A percentile compares a stretch with the other conserved stretches of the same genome.
These are phyloP conservation scores for Sarcomyxa edulis DNA, from an alignment of 768 basidiomycete species.

Conservation along the genomic window DNA sequence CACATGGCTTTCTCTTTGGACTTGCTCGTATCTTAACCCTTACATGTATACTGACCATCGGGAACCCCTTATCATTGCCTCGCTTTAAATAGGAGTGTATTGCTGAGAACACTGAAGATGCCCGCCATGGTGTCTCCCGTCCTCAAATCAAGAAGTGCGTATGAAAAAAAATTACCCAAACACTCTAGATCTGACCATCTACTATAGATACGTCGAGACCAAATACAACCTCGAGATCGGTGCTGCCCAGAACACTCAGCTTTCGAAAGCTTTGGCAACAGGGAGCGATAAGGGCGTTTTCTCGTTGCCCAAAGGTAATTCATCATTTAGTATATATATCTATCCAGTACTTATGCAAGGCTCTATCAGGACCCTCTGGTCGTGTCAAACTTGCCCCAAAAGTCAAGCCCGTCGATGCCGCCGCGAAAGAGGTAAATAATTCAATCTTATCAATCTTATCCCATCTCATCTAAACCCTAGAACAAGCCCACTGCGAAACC, in stretches of 20 bases:
- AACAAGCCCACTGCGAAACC: slow-evolving; percentile 36
- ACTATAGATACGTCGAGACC: slow-evolving; percentile 70
- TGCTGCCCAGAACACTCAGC: slow-evolving; percentile 70
- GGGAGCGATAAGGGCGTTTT: slow-evolving; percentile 84
- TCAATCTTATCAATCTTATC: neutral
- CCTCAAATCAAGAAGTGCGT: slow-evolving; percentile 91
- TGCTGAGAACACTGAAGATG: slow-evolving; percentile 63
- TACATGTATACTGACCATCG: too few species aligned
- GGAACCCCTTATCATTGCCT: slow-evolving; percentile 7
- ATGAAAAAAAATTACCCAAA: neutral
- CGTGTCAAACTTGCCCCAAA: slow-evolving; percentile 71
- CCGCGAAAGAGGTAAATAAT: slow-evolving; percentile 37
- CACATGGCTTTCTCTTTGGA: too few species aligned
- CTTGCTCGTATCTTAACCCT: too few species aligned
- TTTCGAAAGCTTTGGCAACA: slow-evolving; percentile 74
- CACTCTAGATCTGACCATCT: slow-evolving; percentile 3
- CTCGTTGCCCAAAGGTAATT: slow-evolving; percentile 79
- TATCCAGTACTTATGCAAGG: slow-evolving; percentile 12
- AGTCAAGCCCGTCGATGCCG: slow-evolving; percentile 23
- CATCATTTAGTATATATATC: slow-evolving; percentile 3
- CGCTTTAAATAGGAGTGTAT: slow-evolving; percentile 70
- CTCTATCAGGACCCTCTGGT: slow-evolving; percentile 53
- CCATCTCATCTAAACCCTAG: slow-evolving; percentile 28
- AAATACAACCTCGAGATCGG: slow-evolving; percentile 80
- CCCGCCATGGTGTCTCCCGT: slow-evolving; percentile 81